These are phyloP conservation scores for Yamadazyma songkhlaensis DNA, from an alignment of 1,139 yeast species.

Conservation along the genomic window DNA sequence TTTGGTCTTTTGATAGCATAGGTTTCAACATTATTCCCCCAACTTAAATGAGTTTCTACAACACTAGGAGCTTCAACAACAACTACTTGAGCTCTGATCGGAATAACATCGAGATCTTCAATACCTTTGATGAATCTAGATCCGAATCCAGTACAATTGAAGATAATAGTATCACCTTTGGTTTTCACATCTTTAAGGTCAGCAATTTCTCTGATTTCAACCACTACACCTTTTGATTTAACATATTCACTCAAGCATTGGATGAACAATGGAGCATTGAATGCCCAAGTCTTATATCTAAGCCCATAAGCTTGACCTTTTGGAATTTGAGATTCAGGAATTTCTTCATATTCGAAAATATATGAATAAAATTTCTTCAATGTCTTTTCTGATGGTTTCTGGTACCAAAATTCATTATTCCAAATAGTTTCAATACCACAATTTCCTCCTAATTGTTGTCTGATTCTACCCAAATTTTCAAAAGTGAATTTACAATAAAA, in stretches of 20 bases:
- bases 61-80: slow-evolving; percentile 58
- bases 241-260: slow-evolving; percentile 10
- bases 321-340: slow-evolving; percentile 17
- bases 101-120: slow-evolving; percentile 49
- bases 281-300: slow-evolving; percentile 57
- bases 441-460: slow-evolving; percentile 5
- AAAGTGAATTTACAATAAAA: slow-evolving; percentile 15
- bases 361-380: neutral
- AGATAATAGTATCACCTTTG: slow-evolving; percentile 35
- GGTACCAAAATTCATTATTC: slow-evolving; percentile 3
- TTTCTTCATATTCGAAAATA: neutral
- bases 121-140: slow-evolving; percentile 57
- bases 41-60: slow-evolving; percentile 44
- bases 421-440: slow-evolving; percentile 4
- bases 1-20: slow-evolving; percentile 39
- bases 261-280: slow-evolving; percentile 48
- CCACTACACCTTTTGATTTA: slow-evolving; percentile 16
- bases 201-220: slow-evolving; percentile 39
- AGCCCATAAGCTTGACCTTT: slow-evolving; percentile 50
- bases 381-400: neutral
- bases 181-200: slow-evolving; percentile 55
- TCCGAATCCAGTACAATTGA: slow-evolving; percentile 72
- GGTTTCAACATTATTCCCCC: slow-evolving; percentile 55
- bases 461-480: slow-evolving; percentile 13
- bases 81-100: slow-evolving; percentile 70